Base-by-base conservation (phyloP, 2,329 filamentous ascomycete species). In the Aspergillus aculeatus region DNA sequence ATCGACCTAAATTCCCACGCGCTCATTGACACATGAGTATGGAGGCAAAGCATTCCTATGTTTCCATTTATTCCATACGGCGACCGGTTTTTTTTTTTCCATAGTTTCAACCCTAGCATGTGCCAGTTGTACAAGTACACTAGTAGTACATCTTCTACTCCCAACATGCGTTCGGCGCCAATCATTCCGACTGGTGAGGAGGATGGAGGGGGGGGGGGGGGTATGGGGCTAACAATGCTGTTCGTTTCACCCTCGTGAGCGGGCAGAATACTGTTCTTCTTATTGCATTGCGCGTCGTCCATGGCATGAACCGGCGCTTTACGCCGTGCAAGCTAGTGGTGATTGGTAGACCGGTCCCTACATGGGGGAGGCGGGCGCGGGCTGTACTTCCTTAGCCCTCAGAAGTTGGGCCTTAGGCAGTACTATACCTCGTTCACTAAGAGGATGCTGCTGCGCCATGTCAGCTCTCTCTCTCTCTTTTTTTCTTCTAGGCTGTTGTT, bases 371-470 rank as follows among this genome's bases (percentile, higher is more conserved):
- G 38, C 14, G 38, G 38, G 16, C 16, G 38, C 35, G 29, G 24
- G 50, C 29, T 23, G 50, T 14, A 31, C 50, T 52, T 35, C 16
- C 29, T 57, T 50, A 21, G 35, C 56, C 44, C 48, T 51, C 24
- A 23, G 7, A 9, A 19, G 16, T n/a, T 48, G 14, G 47, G 19
- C 47, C 26, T 47, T 26, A 35, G 5, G 12, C 3, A 16, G 32
- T 35, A 35, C 11, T 35, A 29, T 35, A 35, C 14, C 32, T 23
- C 21, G 49, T 47, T 50, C 32, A 54, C 57, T 54, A 50, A 16
- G 32, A 12, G 11, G 58, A 56, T 49, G 59, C 24, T 58, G 62
- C 66, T 68, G 66, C 66, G 65, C 63, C 66, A 61, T 68, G 61
- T 63, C 62, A 66, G 7, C 7, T 10, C 26, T 29, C 26, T 29